Evolutionary conservation across 768 basidiomycete genomes (phyloP).

Genomic region (Termitomyces sp.): DNA sequence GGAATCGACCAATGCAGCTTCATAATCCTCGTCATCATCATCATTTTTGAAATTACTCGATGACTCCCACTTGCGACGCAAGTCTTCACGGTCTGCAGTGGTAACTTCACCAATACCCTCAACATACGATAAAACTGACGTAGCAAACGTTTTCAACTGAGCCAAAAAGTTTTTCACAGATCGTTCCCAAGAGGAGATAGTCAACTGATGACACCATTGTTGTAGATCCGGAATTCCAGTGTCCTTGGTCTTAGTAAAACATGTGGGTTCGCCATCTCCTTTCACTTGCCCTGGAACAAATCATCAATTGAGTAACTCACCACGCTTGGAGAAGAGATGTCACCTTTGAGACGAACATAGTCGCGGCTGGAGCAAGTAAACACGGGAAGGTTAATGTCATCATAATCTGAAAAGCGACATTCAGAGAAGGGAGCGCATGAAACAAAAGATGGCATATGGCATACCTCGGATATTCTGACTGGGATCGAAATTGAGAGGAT

Average conservation of each 20-base stretch:
- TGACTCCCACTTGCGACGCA: constrained; percentile 52
- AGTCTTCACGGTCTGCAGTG: constrained; percentile 37
- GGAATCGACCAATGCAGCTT: constrained; percentile 4
- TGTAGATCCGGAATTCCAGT: constrained; percentile 55
- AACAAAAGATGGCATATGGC: not conserved
- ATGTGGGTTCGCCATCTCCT: constrained; percentile 53
- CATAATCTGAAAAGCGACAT: constrained; percentile 39
- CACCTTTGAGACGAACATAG: constrained; percentile 51
- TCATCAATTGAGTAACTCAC: not conserved
- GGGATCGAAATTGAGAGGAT: constrained; percentile 55
- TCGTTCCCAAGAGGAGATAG: constrained; percentile 46
- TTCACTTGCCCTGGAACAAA: constrained; percentile 43
- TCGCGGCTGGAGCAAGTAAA: constrained; percentile 59
- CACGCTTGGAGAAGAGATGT: not conserved
- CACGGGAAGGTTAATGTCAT: constrained; percentile 53
- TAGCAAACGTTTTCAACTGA: constrained; percentile 44
- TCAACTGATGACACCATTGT: constrained; percentile 51
- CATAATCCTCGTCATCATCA: constrained; percentile 18
- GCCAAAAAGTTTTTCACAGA: constrained; percentile 36
- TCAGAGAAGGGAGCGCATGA: not conserved
- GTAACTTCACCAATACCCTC: constrained; percentile 49
- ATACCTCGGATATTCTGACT: constrained; percentile 42
- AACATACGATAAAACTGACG: constrained; percentile 41
- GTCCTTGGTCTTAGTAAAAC: constrained; percentile 46
- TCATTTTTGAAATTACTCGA: constrained; percentile 24